Percentiles rank a stretch among this genome's conserved stretches.
These are phyloP conservation scores for Dictyostelium firmibasis DNA, from an alignment of 78 protist genomes.

Conservation along the genomic window DNA sequence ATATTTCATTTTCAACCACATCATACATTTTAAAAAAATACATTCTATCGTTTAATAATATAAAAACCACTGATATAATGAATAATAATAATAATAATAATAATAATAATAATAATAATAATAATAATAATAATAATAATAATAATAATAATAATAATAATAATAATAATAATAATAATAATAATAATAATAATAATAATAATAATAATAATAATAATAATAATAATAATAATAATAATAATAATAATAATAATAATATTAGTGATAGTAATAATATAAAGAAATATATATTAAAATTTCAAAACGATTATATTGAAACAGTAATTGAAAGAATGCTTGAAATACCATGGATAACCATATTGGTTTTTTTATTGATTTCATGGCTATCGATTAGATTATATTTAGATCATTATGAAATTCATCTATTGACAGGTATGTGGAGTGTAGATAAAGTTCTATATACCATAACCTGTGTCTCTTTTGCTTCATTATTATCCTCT, in stretches of 20 bases:
- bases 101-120: neutral
- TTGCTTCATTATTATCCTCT: neutral
- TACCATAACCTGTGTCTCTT: neutral
- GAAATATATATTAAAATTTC: neutral
- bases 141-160: neutral
- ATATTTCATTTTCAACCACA: neutral
- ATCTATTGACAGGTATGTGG: neutral
- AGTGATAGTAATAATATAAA: neutral
- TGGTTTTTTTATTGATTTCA: neutral
- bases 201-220: neutral
- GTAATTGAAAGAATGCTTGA: neutral
- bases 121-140: neutral
- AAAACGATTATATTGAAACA: neutral
- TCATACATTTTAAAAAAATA: neutral
- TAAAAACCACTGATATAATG: neutral
- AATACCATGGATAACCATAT: neutral
- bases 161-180: neutral
- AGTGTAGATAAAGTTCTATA: neutral
- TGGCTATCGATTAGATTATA: conserved; percentile 25
- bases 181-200: neutral
- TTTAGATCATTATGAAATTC: conserved; percentile 6
- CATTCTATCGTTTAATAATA: neutral
- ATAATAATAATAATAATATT: neutral
- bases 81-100: neutral
- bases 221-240: neutral